Evolutionary conservation across 164 flowering plant species (phyloP).

Genomic region (Magnolia kwangsiensis): DNA sequence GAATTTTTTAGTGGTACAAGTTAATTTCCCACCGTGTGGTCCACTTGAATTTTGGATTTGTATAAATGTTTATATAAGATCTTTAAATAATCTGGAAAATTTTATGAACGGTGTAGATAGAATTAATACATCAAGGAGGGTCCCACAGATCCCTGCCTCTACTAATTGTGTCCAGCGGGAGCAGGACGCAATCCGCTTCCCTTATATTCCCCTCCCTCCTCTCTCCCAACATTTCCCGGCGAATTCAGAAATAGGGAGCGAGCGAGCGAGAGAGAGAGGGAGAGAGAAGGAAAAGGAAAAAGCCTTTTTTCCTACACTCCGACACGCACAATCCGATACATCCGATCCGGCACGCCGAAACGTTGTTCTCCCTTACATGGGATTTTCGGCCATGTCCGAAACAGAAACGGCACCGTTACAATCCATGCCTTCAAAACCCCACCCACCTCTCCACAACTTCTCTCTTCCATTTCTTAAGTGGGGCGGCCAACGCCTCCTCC

Average conservation of each 20-base stretch:
- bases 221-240: not conserved
- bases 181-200: too few relatives aligned
- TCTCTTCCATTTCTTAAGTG: conserved; percentile 52
- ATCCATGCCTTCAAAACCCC: conserved; percentile 46
- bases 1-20: too few relatives aligned
- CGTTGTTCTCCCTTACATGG: not conserved
- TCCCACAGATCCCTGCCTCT: too few relatives aligned
- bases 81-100: too few relatives aligned
- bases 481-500: conserved; percentile 53
- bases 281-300: not conserved
- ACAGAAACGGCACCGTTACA: conserved; percentile 1
- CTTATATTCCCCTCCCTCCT: not conserved
- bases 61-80: too few relatives aligned
- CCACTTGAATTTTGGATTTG: too few relatives aligned
- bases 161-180: too few relatives aligned
- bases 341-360: not conserved
- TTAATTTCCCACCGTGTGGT: too few relatives aligned
- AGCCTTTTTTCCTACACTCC: not conserved
- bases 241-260: not conserved
- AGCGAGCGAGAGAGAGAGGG: not conserved
- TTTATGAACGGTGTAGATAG: too few relatives aligned
- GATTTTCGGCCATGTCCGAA: conserved; percentile 1
- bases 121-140: too few relatives aligned
- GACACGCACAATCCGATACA: not conserved
- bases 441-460: conserved; percentile 61